Evolutionary conservation across 306 rosid species (phyloP).

Genomic region (Carpinus viminea): DNA sequence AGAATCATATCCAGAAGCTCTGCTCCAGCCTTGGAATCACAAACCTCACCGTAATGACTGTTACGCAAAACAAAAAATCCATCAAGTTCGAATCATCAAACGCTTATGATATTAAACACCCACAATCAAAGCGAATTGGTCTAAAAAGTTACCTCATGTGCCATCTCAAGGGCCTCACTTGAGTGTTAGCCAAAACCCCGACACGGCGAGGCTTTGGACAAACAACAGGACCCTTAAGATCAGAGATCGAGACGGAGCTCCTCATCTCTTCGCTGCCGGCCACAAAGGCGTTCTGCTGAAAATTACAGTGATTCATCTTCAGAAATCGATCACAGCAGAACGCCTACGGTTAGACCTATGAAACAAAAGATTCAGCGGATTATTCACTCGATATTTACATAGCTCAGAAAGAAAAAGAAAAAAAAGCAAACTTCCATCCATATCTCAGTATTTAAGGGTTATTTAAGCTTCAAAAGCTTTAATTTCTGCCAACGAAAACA

Average conservation of each 20-base stretch:
- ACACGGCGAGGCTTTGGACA: slow-evolving; percentile 87
- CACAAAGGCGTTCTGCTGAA: slow-evolving; percentile 79
- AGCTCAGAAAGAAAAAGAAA: slow-evolving; percentile 1
- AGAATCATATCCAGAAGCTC: slow-evolving; percentile 77
- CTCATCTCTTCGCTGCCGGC: slow-evolving; percentile 59
- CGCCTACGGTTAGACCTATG: slow-evolving; percentile 44
- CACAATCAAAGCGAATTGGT: not conserved
- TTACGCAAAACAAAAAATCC: slow-evolving; percentile 14
- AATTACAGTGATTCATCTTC: slow-evolving; percentile 67
- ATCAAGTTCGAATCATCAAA: slow-evolving; percentile 18
- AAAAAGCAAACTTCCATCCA: not conserved
- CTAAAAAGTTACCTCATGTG: slow-evolving; percentile 46
- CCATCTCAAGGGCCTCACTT: slow-evolving; percentile 54
- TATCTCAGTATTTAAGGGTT: not conserved
- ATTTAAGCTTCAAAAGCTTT: not conserved
- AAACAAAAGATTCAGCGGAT: not conserved
- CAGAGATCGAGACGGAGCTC: slow-evolving; percentile 39
- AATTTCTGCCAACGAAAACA: not conserved
- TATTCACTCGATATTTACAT: not conserved
- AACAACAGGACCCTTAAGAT: slow-evolving; percentile 62
- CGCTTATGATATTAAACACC: slow-evolving; percentile 2
- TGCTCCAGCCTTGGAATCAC: slow-evolving; percentile 80
- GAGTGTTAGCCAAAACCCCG: slow-evolving; percentile 51
- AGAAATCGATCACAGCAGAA: slow-evolving; percentile 47
- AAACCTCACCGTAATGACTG: slow-evolving; percentile 49